Percentiles rank a stretch among this genome's conserved stretches.
Conservation (phyloP, 768 basidiomycete genomes). For the Rhodotorula diobovata region DNA sequence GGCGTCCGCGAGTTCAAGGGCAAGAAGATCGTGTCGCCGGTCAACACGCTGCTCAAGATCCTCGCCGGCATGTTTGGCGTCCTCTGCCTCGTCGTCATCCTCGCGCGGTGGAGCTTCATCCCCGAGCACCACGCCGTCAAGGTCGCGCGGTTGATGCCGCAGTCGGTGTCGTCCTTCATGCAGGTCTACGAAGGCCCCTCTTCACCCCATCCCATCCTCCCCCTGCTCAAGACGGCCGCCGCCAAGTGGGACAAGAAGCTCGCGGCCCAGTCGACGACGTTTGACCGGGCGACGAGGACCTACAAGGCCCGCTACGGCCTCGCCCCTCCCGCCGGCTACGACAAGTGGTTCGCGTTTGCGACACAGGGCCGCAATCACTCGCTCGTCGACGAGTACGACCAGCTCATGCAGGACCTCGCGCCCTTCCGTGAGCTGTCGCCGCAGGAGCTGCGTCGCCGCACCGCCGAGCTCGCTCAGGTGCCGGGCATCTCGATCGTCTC, state of each 20-base stretch:
- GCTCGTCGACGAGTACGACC: slow-evolving; percentile 45
- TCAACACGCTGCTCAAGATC: slow-evolving; percentile 21
- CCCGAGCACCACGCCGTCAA: slow-evolving; percentile 10
- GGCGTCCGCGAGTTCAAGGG: neutral
- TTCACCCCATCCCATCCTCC: slow-evolving; percentile 40
- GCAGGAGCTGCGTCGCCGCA: slow-evolving; percentile 36
- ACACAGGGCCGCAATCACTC: slow-evolving; percentile 43
- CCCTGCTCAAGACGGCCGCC: slow-evolving; percentile 36
- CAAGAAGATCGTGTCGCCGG: neutral
- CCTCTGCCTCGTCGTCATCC: slow-evolving; percentile 16
- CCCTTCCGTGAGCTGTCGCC: slow-evolving; percentile 39
- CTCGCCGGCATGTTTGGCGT: slow-evolving; percentile 13
- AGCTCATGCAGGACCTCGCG: slow-evolving; percentile 42
- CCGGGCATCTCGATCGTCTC: slow-evolving; percentile 43
- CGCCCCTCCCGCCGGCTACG: slow-evolving; percentile 42
- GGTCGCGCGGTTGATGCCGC: slow-evolving; percentile 34
- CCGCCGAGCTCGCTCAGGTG: slow-evolving; percentile 41
- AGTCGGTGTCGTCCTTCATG: slow-evolving; percentile 28
- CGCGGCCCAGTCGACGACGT: slow-evolving; percentile 37
- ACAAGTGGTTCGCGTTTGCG: slow-evolving; percentile 45
- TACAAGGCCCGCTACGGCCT: slow-evolving; percentile 41
- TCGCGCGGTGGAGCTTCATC: slow-evolving; percentile 17
- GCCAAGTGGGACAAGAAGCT: slow-evolving; percentile 35
- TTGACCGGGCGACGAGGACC: slow-evolving; percentile 35
- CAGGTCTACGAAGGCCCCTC: slow-evolving; percentile 3